These are phyloP conservation scores for Gonapodya sp. DNA, from an alignment of 192 early-diverging fungal species.

Conservation along the genomic window DNA sequence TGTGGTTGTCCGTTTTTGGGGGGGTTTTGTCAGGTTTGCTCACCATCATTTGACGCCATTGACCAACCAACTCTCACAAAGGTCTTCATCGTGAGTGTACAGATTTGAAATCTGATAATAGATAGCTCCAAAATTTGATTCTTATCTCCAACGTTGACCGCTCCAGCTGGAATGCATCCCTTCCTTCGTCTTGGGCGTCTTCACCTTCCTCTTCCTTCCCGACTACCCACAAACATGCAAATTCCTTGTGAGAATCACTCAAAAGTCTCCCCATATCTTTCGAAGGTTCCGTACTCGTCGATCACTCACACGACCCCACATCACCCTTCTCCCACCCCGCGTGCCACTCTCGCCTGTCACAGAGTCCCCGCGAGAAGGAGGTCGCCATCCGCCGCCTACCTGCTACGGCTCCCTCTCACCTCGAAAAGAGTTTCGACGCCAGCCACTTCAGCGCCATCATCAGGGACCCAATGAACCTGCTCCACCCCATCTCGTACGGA, in stretches of 20 bases:
- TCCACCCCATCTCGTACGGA: background rate
- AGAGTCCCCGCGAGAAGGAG: background rate
- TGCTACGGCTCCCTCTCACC: background rate
- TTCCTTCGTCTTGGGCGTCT: background rate
- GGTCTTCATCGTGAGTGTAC: no score
- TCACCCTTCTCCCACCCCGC: background rate
- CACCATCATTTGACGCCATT: background rate
- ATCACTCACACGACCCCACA: no score
- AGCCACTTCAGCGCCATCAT: background rate
- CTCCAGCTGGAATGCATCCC: background rate
- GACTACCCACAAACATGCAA: background rate
- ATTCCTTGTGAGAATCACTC: background rate
- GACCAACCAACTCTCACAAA: no score
- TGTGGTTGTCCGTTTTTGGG: background rate
- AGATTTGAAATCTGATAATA: no score
- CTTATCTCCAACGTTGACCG: no score
- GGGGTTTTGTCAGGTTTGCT: background rate
- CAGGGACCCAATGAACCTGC: background rate
- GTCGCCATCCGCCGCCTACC: conserved; percentile 8
- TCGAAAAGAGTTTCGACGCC: background rate
- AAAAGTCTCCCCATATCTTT: background rate
- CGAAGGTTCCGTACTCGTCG: no score
- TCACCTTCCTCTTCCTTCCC: background rate
- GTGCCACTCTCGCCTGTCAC: background rate
- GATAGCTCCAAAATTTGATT: no score